Evolutionary conservation across 306 rosid genomes (phyloP).

Genomic region (Castanopsis chinensis): DNA sequence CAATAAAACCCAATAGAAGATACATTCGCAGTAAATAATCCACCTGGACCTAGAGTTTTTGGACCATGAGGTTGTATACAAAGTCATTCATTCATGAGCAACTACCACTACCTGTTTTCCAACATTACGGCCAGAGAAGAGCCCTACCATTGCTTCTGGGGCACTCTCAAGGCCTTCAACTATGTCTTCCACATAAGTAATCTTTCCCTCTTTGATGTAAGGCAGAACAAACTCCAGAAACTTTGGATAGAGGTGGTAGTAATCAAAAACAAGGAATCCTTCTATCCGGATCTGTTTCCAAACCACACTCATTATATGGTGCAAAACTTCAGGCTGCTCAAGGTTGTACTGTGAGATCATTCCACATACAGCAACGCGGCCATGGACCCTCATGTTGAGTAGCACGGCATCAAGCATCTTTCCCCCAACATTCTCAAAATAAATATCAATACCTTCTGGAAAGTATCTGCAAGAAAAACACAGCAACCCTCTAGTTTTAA

Average conservation of each 20-base stretch:
- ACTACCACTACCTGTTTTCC: slow-evolving; percentile 35
- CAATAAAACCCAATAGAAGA: too few relatives aligned
- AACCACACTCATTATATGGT: slow-evolving; percentile 4
- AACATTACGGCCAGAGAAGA: slow-evolving; percentile 34
- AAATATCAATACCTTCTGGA: slow-evolving; percentile 24
- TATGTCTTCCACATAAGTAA: slow-evolving; percentile 28
- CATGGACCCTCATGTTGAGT: slow-evolving; percentile 24
- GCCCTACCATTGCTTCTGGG: slow-evolving; percentile 31
- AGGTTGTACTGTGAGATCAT: slow-evolving; percentile 47
- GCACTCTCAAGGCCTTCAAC: slow-evolving; percentile 27
- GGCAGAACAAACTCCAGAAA: slow-evolving; percentile 28
- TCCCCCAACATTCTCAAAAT: slow-evolving; percentile 38
- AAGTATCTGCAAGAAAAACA: background rate
- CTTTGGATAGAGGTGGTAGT: slow-evolving; percentile 11
- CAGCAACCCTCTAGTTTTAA: too few relatives aligned
- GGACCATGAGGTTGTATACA: background rate
- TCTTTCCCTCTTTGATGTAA: slow-evolving; percentile 24
- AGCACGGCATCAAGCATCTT: slow-evolving; percentile 39
- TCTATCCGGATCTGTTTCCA: slow-evolving; percentile 15
- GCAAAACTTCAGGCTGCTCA: slow-evolving; percentile 28
- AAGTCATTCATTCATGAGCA: slow-evolving; percentile 5
- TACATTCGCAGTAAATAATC: too few relatives aligned
- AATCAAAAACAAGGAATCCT: slow-evolving; percentile 13
- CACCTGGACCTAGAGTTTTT: background rate
- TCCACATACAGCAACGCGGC: slow-evolving; percentile 34